Evolutionary conservation across 495 filamentous ascomycete genomes (phyloP).

Genomic region (Pseudotulostoma volvatum): DNA sequence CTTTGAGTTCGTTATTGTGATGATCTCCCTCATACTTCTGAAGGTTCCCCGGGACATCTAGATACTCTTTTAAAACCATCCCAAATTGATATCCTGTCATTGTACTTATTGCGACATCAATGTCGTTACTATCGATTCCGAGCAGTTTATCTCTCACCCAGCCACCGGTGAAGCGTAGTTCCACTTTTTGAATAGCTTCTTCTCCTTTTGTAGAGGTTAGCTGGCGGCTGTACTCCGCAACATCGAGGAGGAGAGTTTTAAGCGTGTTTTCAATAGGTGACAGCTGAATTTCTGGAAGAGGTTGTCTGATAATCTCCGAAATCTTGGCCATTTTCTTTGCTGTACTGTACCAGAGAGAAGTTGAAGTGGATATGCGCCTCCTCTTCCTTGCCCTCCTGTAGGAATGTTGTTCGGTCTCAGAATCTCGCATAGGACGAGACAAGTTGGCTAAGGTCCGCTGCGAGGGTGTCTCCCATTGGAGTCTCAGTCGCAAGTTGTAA

Average conservation of each 20-base stretch:
- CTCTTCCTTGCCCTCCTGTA: slow-evolving; percentile 18
- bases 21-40: slow-evolving; percentile 34
- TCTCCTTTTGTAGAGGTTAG: slow-evolving; percentile 27
- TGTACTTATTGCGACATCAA: slow-evolving; percentile 85
- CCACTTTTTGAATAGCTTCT: slow-evolving; percentile 12
- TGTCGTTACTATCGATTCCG: slow-evolving; percentile 65
- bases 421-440: slow-evolving; percentile 23
- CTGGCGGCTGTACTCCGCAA: slow-evolving; percentile 49
- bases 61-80: slow-evolving; percentile 41
- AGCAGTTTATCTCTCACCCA: slow-evolving; percentile 98
- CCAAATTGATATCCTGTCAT: slow-evolving; percentile 86
- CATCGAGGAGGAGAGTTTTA: slow-evolving; percentile 54
- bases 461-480: too few relatives aligned
- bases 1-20: slow-evolving; percentile 14
- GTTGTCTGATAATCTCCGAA: slow-evolving; percentile 1
- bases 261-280: slow-evolving; percentile 52
- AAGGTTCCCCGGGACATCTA: slow-evolving; percentile 34
- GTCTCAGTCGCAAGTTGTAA: too few relatives aligned
- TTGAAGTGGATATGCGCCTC: slow-evolving; percentile 17
- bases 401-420: slow-evolving; percentile 9
- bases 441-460: too few relatives aligned
- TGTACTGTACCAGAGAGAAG: not conserved
- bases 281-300: slow-evolving; percentile 35
- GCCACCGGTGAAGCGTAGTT: slow-evolving; percentile 82
- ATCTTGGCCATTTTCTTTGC: too few relatives aligned